Base-by-base conservation (phyloP, 306 rosid genomes). In the Cucurbita ficifolia region DNA sequence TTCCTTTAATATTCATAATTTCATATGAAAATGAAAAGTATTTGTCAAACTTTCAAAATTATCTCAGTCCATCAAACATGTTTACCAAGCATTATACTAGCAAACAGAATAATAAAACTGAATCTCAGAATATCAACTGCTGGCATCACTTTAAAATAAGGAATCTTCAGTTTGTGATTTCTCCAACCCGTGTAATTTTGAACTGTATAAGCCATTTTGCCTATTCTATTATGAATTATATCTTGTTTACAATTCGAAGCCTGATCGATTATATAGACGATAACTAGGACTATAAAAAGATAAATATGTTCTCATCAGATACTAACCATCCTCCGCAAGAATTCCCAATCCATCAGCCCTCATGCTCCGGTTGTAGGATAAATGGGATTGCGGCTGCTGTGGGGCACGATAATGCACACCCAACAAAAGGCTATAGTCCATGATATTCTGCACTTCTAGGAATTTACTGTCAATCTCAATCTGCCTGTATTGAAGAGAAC, bases 351-450 rank as follows among this genome's bases (percentile, higher is more conserved):
- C 96, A 73, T 94, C 99, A 39, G 84, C 82, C 81, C 51, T 80
- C 49, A 43, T 76, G 70, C 83, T 82, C 57, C 74, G 88, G 65
- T 57, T 85, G 81, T 54, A 57, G 63, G 90, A 69, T 64, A 43
- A 14, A 43, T 61, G 77, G 73, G 92, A 80, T 76, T 75, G 93
- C 68, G 86, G 78, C 81, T 83, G 91, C 70, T 85, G 99, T 11
- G 99, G 99, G 76, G 99, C 99, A 40, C 99, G 92, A 80, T 91
- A 91, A 81, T 94, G 99, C 78, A 94, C 99, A 51, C 99, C 99
- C 48, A 94, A 86, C 74, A 94, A 88, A 69, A 94, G 96, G 84
- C 99, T 94, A 76, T 94, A 94, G 78, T 94, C 99, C 99, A 94
- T 94, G 64, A 94, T 94, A 81, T 82, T 85, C 82, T 94, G 96